Evolutionary conservation across 192 early-diverging fungal genomes (phyloP).

Genomic region (Haplosporangium gracile): DNA sequence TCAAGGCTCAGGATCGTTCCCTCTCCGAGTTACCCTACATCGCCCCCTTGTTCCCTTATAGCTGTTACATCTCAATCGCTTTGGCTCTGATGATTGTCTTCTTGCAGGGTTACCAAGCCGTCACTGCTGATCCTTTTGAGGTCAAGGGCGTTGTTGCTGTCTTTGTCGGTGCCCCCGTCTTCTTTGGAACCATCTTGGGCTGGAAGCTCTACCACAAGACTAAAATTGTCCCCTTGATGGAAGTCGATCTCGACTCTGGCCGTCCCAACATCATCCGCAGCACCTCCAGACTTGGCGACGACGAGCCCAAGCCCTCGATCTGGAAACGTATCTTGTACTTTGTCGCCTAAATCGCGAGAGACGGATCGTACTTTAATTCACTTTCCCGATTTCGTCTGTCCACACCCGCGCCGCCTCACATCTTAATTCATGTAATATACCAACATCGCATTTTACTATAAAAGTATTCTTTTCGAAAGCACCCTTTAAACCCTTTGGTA

Average conservation of each 20-base stretch:
- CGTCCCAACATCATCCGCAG: slow-evolving; percentile 38
- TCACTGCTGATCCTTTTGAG: slow-evolving; percentile 65
- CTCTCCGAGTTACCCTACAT: slow-evolving; percentile 79
- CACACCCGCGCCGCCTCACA: background rate
- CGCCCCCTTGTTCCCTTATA: slow-evolving; percentile 82
- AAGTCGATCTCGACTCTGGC: slow-evolving; percentile 70
- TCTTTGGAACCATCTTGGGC: slow-evolving; percentile 71
- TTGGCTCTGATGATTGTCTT: slow-evolving; percentile 74
- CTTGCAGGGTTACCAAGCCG: slow-evolving; percentile 71
- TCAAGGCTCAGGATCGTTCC: slow-evolving; percentile 74
- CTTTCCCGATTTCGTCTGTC: background rate
- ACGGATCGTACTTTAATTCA: background rate
- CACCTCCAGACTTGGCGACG: background rate
- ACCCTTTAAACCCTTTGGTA: background rate
- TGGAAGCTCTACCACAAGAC: slow-evolving; percentile 77
- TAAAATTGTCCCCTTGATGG: slow-evolving; percentile 68
- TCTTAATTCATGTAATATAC: background rate
- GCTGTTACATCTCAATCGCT: slow-evolving; percentile 75
- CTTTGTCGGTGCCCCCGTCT: slow-evolving; percentile 75
- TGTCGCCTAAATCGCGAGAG: background rate
- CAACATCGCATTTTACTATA: background rate
- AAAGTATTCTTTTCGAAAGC: background rate
- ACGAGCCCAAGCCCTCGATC: background rate
- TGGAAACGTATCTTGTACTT: slow-evolving; percentile 17
- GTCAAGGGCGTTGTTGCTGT: slow-evolving; percentile 68